Evolutionary conservation across 345 rosid genomes (phyloP), one percentile per base, ranked within the genome.

Genomic region (Draba incana): DNA sequence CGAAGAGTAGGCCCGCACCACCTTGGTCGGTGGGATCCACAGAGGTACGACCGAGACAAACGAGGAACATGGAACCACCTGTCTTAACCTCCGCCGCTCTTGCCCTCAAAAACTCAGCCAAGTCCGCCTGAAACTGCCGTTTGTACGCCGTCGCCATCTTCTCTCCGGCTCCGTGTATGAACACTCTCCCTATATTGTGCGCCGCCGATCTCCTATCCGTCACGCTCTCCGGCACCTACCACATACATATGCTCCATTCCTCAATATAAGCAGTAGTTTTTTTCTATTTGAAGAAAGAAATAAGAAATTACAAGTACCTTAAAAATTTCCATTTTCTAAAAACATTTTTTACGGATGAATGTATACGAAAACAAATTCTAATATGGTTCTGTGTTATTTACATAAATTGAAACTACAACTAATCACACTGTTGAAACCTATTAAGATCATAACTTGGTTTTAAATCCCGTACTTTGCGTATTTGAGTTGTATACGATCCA

Each of bases 11-110:
- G 52, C 96, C 98, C 10, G 98, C 89, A 77, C 98, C 98, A 65
- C 98, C 92, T 57, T 93, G 98, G 81, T 93, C 97, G 1, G 88
- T 67, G 55, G 98, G 96, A 68, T 90, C 98, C 39, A 66, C 66
- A 1, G 98, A 87, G 12, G 98, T 88, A 57, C 98, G 75, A 10
- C 98, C 98, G 10, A 93, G 77, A 76, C 96, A 93, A 60, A 87
- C 97, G 4, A 90, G 88, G 64, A 93, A 93, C 98, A 93, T 90
- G 81, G 90, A 78, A 69, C 98, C 98, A 30, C 96, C 90, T 57
- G 71, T 80, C 84, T 80, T 90, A 64, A 93, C 82, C 82, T 93
- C 98, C 15, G 63, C 75, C 3, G 98, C 84, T 77, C 98, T 80
- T 28, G 90, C 82, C 57, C 79, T 62, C 6, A 93, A 72, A 76